Evolutionary conservation across 768 basidiomycete species (phyloP), one percentile per base, ranked within the genome.

Genomic region (Melanogaster broomeanus): DNA sequence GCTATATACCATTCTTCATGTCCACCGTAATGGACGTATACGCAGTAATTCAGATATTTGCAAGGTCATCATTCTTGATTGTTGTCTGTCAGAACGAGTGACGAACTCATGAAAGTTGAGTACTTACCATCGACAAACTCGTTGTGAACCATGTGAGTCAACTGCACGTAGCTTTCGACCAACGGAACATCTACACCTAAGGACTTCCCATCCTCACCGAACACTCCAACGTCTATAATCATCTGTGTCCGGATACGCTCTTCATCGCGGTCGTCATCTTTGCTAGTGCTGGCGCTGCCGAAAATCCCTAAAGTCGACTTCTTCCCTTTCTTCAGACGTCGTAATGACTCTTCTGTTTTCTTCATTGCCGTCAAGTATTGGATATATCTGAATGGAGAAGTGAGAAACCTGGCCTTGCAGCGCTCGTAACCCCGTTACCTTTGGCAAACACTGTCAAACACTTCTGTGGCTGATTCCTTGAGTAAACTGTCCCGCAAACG

Each of bases 331-430:
- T 94, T 93, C 59, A 96, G 77, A 33, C 90, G 81, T 34, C 87
- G 78, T 22, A 98, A 73, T 11, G 91, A 88, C 63, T 94, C 93
- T 57, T 98, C 93, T 8, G 92, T 92, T 75, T 96, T 96, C 68
- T 85, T 90, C 81, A 95, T 93, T 1, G 83, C 81, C 10, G 84
- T 77, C 21, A 98, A 76, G 62, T 91, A 88, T 49, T 80, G 78
- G 12, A 87, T 83, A 67, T 96, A 97, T 61, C 92, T 93, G 42
- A 40, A 30, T 31, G 24, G 27, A 19, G 35, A 44, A 33, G 34
- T 52, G 25, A 40, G 18, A 6, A 42, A 51, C 33, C 13, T 13
- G 25, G 5, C 21, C 4, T 6, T n/a, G 18, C 12, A 6, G 55
- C 6, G 15, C 12, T 38, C 39, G 41, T 30, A n/a, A n/a, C n/a